Conservation (phyloP, 768 basidiomycete genomes). For the Tricholoma terreum region DNA sequence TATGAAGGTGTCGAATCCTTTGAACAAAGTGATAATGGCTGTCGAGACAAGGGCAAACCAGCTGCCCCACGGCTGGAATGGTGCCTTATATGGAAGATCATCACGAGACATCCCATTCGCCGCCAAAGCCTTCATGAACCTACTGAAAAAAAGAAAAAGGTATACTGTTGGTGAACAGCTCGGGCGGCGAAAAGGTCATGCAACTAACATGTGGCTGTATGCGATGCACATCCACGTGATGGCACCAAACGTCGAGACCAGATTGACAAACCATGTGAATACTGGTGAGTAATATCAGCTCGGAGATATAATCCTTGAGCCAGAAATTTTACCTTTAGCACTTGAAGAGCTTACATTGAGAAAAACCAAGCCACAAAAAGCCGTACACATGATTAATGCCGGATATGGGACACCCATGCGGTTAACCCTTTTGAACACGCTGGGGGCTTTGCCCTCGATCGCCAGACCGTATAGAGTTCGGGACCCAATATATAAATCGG, state of each 20-base stretch:
- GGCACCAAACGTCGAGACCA: slow-evolving; percentile 47
- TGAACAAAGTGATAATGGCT: slow-evolving; percentile 53
- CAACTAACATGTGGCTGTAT: slow-evolving; percentile 58
- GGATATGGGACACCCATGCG: slow-evolving; percentile 48
- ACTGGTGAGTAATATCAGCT: slow-evolving; percentile 38
- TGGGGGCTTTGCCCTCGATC: slow-evolving; percentile 47
- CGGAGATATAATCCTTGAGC: background rate
- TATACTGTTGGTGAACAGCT: background rate
- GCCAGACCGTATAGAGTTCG: slow-evolving; percentile 49
- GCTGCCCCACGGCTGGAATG: slow-evolving; percentile 61
- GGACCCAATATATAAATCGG: slow-evolving; percentile 56
- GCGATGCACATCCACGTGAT: slow-evolving; percentile 52
- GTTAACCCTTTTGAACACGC: slow-evolving; percentile 42
- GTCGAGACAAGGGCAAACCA: slow-evolving; percentile 57
- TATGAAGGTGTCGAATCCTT: slow-evolving; percentile 51
- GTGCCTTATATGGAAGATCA: slow-evolving; percentile 48
- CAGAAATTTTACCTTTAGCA: slow-evolving; percentile 40
- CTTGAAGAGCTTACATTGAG: slow-evolving; percentile 50
- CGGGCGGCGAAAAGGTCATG: background rate
- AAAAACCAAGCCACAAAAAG: slow-evolving; percentile 57
- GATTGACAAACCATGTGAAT: slow-evolving; percentile 48
- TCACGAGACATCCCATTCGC: slow-evolving; percentile 41
- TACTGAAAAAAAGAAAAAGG: slow-evolving; percentile 18
- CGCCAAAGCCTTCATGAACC: slow-evolving; percentile 44
- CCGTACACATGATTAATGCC: slow-evolving; percentile 49